A percentile compares a stretch with the other conserved stretches of the same genome.
Evolutionary conservation across 202 grass and related monocot genomes (phyloP).

Genomic region (Schoenoplectus tabernaemontani): DNA sequence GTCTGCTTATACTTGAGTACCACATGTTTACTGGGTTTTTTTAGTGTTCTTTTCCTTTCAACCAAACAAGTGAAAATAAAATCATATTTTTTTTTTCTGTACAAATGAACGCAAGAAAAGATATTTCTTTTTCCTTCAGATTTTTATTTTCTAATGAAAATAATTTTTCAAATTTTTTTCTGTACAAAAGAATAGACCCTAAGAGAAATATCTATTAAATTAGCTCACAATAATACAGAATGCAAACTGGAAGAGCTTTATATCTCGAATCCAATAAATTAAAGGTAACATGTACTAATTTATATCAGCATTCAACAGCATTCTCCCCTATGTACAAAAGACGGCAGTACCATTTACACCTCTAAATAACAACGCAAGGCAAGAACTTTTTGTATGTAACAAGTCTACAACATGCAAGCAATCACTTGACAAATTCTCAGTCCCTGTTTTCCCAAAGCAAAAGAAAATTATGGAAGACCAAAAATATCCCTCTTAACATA

Average conservation of each 20-base stretch:
- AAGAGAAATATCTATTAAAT: background rate
- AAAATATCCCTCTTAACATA: background rate
- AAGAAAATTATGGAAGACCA: background rate
- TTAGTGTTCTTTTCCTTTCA: too few species aligned
- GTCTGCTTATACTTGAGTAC: too few species aligned
- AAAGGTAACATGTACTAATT: slow-evolving; percentile 14
- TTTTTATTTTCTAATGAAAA: background rate
- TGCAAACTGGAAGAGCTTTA: background rate
- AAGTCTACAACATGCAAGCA: slow-evolving; percentile 6
- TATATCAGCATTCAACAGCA: slow-evolving; percentile 3
- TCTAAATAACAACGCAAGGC: background rate
- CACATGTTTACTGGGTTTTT: too few species aligned
- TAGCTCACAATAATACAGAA: background rate
- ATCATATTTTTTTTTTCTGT: too few species aligned
- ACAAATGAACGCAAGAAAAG: too few species aligned
- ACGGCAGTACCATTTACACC: background rate
- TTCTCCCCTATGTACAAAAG: slow-evolving; percentile 9
- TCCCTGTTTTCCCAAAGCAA: background rate
- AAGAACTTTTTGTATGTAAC: background rate
- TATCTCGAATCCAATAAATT: slow-evolving; percentile 9
- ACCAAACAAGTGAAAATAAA: too few species aligned
- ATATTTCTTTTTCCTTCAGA: too few species aligned
- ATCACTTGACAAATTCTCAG: background rate
- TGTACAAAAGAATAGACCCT: too few species aligned
- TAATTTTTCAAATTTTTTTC: too few species aligned